Conservation (phyloP, 768 basidiomycete species). For the Auricularia sp. region DNA sequence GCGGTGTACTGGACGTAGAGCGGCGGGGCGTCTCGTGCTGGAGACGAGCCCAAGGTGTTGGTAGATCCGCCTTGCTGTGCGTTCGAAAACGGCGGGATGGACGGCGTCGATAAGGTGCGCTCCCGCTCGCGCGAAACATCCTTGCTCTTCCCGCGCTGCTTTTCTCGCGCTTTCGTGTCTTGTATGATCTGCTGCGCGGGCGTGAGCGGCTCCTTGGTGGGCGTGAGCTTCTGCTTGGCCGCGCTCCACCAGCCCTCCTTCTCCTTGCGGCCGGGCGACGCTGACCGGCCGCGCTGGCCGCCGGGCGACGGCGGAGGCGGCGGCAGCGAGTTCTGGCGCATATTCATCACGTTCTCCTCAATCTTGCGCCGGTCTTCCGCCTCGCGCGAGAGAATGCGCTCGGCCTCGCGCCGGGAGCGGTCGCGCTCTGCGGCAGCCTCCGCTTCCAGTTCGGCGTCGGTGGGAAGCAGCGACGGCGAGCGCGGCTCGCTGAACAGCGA, state of each 20-base stretch:
- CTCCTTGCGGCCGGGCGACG: conserved; percentile 57
- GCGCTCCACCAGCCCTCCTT: conserved; percentile 58
- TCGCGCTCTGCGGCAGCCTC: conserved; percentile 74
- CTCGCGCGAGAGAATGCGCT: conserved; percentile 62
- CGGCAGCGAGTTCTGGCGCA: conserved; percentile 27
- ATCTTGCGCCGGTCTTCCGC: conserved; percentile 53
- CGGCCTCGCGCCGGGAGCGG: conserved; percentile 64
- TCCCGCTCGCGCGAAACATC: conserved; percentile 35
- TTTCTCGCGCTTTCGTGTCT: conserved; percentile 53
- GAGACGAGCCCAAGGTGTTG: conserved; percentile 19
- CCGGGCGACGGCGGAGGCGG: conserved; percentile 50
- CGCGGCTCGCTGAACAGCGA: conserved; percentile 35
- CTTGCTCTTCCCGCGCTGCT: conserved; percentile 25
- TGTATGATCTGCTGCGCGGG: conserved; percentile 76
- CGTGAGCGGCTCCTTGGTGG: conserved; percentile 69
- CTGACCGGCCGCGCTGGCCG: conserved; percentile 42
- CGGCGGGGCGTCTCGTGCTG: conserved; percentile 54
- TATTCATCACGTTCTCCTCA: conserved; percentile 51
- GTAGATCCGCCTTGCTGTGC: conserved; percentile 31
- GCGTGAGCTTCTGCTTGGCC: conserved; percentile 67
- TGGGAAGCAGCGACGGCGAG: conserved; percentile 34
- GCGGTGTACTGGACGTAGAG: conserved; percentile 67
- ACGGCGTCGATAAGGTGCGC: conserved; percentile 19
- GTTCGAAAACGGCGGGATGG: conserved; percentile 53
- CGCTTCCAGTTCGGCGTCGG: conserved; percentile 74